These are phyloP conservation scores for Acorus calamus DNA, from an alignment of 106 monocot genomes.

Conservation along the genomic window DNA sequence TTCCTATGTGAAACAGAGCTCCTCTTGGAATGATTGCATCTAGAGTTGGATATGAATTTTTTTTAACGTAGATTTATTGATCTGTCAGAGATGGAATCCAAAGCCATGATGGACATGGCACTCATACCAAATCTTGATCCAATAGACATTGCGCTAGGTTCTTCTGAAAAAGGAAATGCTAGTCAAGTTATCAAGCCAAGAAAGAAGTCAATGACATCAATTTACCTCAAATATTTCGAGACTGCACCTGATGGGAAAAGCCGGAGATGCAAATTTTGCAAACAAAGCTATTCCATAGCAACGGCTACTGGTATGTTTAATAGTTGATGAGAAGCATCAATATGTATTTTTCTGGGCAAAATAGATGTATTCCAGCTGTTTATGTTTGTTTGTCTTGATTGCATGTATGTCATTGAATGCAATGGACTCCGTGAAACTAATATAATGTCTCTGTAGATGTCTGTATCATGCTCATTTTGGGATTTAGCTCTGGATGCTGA, in stretches of 20 bases:
- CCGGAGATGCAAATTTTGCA: constrained; percentile 85
- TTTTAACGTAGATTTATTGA: neutral
- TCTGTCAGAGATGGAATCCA: constrained; percentile 34
- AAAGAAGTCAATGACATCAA: constrained; percentile 83
- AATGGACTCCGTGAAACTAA: no score
- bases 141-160: constrained; percentile 17
- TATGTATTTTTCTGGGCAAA: neutral
- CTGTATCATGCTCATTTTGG: no score
- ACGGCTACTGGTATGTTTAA: constrained; percentile 67
- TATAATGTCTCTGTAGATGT: no score
- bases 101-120: constrained; percentile 48
- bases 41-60: neutral
- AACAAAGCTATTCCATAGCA: constrained; percentile 80
- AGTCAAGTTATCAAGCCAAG: constrained; percentile 27
- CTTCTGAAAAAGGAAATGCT: constrained; percentile 38
- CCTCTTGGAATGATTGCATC: neutral
- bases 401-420: no score
- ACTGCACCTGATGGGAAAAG: constrained; percentile 77
- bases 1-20: neutral
- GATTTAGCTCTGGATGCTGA: no score
- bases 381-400: neutral
- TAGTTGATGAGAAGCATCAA: neutral
- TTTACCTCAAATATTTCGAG: constrained; percentile 86
- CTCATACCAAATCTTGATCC: constrained; percentile 39
- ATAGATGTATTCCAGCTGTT: neutral